Percentiles rank a stretch among this genome's conserved stretches.
Evolutionary conservation across 106 monocot species (phyloP).

Genomic region (Acorus calamus): DNA sequence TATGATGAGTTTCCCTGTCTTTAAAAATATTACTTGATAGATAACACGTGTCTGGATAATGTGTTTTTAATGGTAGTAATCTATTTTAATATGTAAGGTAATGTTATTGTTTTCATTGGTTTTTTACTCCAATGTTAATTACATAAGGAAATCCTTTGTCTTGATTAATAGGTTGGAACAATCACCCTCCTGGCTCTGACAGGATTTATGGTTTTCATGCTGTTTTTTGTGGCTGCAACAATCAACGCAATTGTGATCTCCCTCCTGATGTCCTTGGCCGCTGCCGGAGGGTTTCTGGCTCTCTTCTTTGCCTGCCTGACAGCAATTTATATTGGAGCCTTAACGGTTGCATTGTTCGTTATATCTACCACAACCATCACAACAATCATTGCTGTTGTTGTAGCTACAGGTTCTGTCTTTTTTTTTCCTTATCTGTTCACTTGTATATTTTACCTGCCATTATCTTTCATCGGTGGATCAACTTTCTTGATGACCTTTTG

Average conservation of each 20-base stretch:
- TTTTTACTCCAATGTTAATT: constrained; percentile 3
- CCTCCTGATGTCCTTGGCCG: constrained; percentile 76
- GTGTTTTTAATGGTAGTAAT: not conserved
- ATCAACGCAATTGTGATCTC: constrained; percentile 67
- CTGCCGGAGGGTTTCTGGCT: constrained; percentile 75
- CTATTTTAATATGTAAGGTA: not conserved
- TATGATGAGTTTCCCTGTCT: not conserved
- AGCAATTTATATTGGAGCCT: constrained; percentile 65
- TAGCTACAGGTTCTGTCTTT: constrained; percentile 44
- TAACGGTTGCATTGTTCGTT: constrained; percentile 60
- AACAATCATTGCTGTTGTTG: constrained; percentile 35
- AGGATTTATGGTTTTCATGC: constrained; percentile 52
- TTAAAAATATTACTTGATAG: not conserved
- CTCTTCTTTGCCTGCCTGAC: constrained; percentile 71
- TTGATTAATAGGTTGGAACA: constrained; percentile 58
- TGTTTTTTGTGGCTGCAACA: constrained; percentile 64
- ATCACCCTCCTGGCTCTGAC: constrained; percentile 47
- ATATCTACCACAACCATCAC: constrained; percentile 52
- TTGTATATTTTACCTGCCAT: too few species aligned
- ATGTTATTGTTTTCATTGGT: constrained; percentile 2
- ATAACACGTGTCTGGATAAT: not conserved
- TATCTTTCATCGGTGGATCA: too few species aligned
- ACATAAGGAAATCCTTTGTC: too few species aligned
- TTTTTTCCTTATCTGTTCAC: too few species aligned
- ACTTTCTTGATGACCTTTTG: too few species aligned